Base-by-base conservation (phyloP, 371 early-diverging fungal species). In the Rhizomucor pusillus region DNA sequence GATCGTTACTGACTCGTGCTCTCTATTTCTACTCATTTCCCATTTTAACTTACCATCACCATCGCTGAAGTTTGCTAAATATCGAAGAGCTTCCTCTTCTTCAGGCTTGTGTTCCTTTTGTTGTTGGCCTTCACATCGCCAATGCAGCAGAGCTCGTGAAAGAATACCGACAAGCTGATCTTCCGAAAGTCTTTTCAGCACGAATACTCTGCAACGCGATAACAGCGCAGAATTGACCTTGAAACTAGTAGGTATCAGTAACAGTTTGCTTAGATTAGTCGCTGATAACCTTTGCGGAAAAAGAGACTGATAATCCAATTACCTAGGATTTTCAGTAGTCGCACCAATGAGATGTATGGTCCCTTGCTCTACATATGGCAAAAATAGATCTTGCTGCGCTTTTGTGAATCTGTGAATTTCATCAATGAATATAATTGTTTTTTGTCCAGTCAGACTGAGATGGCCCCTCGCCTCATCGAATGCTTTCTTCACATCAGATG, bases 321-420 rank as follows among this genome's bases (percentile, higher is more conserved):
- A 71, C 75, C 90, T 90, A 2, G 95, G 95, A 55, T 94, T 94
- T 54, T 94, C 95, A 2, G 94, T 94, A 0, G 93, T 94, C 0
- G 92, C 92, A 5, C 90, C 92, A 25, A 94, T 85, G 9, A 93
- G 63, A 18, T 81, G 81, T 43, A 90, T 83, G 1, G 82, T 80
- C 4, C 95, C 95, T 44, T 77, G 79, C 66, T 94, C 95, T 2
- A 94, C 81, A 62, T 75, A 77, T 0, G 92, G 90, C 19, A 93
- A 56, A 54, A 94, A 91, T 1, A 90, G 56, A 62, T 94, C 95
- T 56, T 94, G 95, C 59, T 94, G 95, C 13, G 85, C 81, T 53
- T 91, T 92, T 18, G 86, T 92, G 56, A 92, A 94, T 19, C 94
- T 77, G 71, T 94, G 95, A 20, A 94, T 91, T 57, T 94, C 93